phyloP scores from a whole-genome alignment of 495 filamentous ascomycete genomes.

The Aspergillus indologenus region DNA sequence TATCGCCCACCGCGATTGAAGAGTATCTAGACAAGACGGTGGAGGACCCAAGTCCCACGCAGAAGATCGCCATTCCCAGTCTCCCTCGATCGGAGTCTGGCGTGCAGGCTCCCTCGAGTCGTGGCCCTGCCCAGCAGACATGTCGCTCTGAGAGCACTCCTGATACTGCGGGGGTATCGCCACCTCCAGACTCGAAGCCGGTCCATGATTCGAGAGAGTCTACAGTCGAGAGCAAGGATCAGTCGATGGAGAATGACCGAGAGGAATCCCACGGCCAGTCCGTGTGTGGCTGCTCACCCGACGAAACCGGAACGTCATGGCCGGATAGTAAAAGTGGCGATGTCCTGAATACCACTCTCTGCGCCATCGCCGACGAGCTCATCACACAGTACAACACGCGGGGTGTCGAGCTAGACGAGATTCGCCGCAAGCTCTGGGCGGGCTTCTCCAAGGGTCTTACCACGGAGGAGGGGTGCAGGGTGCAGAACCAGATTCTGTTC shows the following conservation, averaged over 20 bases:
- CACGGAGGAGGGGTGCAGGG: conserved; percentile 39
- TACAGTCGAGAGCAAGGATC: too few species aligned
- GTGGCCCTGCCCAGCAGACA: background rate
- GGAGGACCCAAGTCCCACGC: conserved; percentile 17
- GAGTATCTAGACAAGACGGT: conserved; percentile 27
- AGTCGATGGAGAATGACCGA: too few species aligned
- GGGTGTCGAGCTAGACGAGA: conserved; percentile 36
- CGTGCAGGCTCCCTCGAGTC: background rate
- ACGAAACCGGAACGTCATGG: conserved; percentile 13
- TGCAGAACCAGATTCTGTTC: conserved; percentile 42
- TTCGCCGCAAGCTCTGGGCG: conserved; percentile 33
- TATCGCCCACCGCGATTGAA: conserved; percentile 26
- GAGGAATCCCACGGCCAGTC: conserved; percentile 18
- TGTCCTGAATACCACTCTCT: conserved; percentile 41
- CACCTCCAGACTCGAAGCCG: background rate
- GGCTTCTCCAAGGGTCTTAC: conserved; percentile 32
- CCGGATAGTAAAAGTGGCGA: conserved; percentile 27
- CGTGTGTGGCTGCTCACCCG: conserved; percentile 30
- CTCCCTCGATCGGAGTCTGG: conserved; percentile 20
- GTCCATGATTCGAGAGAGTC: too few species aligned
- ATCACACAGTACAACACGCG: conserved; percentile 40
- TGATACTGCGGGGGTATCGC: background rate
- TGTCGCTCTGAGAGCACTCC: background rate
- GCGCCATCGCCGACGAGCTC: conserved; percentile 40
- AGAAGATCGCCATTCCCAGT: conserved; percentile 42